Conservation (phyloP, 2,329 filamentous ascomycete genomes). For the Cytospora leucostoma region DNA sequence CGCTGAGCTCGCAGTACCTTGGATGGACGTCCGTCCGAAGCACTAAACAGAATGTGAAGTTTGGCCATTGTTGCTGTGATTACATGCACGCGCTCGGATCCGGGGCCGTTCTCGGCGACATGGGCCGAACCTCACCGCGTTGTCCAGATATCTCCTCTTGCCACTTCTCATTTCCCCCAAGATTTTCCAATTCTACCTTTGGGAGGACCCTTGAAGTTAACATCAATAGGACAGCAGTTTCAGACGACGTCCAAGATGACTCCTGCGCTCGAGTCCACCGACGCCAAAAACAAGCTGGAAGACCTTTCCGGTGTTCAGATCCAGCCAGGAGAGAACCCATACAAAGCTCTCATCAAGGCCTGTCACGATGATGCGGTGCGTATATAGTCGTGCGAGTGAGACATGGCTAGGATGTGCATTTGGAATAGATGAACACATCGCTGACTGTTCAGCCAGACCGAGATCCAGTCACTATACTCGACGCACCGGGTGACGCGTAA, state of each 20-base stretch:
- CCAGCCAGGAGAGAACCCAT: slow-evolving; percentile 68
- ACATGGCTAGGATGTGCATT: background rate
- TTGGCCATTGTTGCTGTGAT: too few relatives aligned
- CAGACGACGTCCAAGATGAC: slow-evolving; percentile 34
- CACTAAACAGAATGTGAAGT: too few relatives aligned
- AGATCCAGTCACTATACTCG: slow-evolving; percentile 73
- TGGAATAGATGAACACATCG: background rate
- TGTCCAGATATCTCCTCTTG: too few relatives aligned
- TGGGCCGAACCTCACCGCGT: background rate
- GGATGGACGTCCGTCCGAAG: too few relatives aligned
- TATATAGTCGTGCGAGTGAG: slow-evolving; percentile 20
- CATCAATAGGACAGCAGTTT: background rate
- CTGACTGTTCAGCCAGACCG: slow-evolving; percentile 45
- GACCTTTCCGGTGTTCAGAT: slow-evolving; percentile 55
- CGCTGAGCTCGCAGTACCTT: too few relatives aligned
- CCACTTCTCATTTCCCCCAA: too few relatives aligned
- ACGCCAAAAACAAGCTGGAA: slow-evolving; percentile 53
- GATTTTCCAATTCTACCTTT: background rate
- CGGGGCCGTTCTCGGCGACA: background rate
- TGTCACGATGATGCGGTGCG: slow-evolving; percentile 69
- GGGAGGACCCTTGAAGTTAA: background rate
- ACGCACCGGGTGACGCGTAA: slow-evolving; percentile 76
- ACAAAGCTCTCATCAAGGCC: slow-evolving; percentile 69
- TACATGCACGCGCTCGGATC: too few relatives aligned
- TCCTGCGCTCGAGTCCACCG: slow-evolving; percentile 41